A percentile compares a stretch with the other conserved stretches of the same genome.
Conservation (phyloP, 2,329 filamentous ascomycete genomes). For the Trichoderma arundinaceum region DNA sequence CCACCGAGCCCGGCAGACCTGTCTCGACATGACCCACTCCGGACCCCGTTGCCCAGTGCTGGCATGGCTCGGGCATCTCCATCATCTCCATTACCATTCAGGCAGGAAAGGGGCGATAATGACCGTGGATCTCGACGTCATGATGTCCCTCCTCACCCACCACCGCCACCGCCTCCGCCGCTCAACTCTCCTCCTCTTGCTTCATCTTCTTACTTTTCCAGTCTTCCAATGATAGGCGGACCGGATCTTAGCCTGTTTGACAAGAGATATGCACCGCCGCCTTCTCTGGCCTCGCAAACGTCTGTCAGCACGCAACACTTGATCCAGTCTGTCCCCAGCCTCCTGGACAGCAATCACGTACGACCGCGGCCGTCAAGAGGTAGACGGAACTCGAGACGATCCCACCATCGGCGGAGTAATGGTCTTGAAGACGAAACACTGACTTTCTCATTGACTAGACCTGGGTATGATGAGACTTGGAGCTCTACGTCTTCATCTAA, state of each 20-base stretch:
- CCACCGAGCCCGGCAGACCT: slow-evolving; percentile 13
- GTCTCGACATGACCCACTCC: slow-evolving; percentile 13
- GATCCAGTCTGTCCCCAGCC: background rate
- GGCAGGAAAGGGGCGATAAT: background rate
- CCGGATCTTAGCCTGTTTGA: background rate
- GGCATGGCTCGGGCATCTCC: slow-evolving; percentile 4
- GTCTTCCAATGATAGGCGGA: background rate
- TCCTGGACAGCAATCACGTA: background rate
- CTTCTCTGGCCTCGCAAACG: slow-evolving; percentile 2
- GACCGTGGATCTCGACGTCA: background rate
- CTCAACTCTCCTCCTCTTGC: slow-evolving; percentile 5
- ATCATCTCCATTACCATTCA: background rate
- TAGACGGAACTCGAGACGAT: slow-evolving; percentile 22
- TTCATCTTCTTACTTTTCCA: background rate
- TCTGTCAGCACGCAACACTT: slow-evolving; percentile 5
- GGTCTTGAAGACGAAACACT: slow-evolving; percentile 35
- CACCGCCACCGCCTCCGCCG: slow-evolving; percentile 18
- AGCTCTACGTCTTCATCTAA: slow-evolving; percentile 39
- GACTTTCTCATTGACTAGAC: slow-evolving; percentile 37
- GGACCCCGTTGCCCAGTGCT: background rate
- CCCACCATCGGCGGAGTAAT: slow-evolving; percentile 21
- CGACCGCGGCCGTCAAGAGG: background rate
- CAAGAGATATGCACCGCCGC: background rate
- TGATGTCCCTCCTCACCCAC: slow-evolving; percentile 23
- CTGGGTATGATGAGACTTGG: slow-evolving; percentile 34